Evolutionary conservation across 1,284 basidiomycete species (phyloP), one percentile per base, ranked within the genome.

Genomic region (Malassezia caprae): DNA sequence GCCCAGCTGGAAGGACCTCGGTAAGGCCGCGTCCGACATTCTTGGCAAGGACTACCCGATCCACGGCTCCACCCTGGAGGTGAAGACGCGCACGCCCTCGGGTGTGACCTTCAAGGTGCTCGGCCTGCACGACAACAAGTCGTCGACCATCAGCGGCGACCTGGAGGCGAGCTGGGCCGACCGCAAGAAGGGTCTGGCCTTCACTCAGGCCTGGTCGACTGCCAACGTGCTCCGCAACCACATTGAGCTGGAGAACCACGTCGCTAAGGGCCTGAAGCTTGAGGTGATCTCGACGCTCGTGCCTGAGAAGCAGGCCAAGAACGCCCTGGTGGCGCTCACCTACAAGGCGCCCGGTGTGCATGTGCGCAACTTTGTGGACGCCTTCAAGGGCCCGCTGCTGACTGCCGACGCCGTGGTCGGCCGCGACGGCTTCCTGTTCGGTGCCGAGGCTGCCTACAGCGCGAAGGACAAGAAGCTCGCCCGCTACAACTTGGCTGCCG

Each of bases 291-390:
- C 89, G 64, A 83, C 85, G 54, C 82, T 98, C 66, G 80, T 85
- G 69, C 91, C 94, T 54, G 84, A 87, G 70, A 89, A 87, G 76
- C 66, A 72, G 59, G 59, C 65, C 56, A 71, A 71, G 82, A 82
- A 83, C 51, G 88, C 89, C 58, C 79, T 90, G 67, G 75, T 81
- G 64, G 87, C 84, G 73, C 82, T 86, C 68, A 82, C 84, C 77
- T 96, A 93, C 85, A 96, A 96, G 82, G 90, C 94, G 79, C 89
- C 90, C 61, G 88, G 89, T 62, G 79, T 96, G 73, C 91, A 98
- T 84, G 85, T 86, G 72, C 87, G 91, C 67, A 88, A 88, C 64
- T 80, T 82, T 76, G 82, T 96, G 62, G 93, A 98, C 77, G 78
- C 96, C 69, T 90, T 96, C 87, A 96, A 90, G 85, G 93, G 93